phyloP scores from a whole-genome alignment of 1,284 basidiomycete genomes.

The Dichomitus squalens region DNA sequence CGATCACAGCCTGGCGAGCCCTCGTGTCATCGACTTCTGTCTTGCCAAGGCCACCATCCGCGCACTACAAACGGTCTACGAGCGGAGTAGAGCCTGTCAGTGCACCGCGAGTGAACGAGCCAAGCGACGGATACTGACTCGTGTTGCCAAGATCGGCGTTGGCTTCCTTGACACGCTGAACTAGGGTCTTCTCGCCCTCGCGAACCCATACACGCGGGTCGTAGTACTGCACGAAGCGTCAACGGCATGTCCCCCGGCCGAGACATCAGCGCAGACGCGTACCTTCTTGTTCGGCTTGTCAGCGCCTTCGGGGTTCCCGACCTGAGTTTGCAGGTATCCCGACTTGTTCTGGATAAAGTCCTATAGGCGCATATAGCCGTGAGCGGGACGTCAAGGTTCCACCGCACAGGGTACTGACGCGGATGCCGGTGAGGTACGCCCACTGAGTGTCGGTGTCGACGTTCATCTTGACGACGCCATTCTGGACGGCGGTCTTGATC shows the following conservation, averaged over 20 bases:
- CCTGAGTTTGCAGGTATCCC: slow-evolving; percentile 85
- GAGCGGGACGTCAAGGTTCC: neutral
- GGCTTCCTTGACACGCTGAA: slow-evolving; percentile 88
- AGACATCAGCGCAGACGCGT: neutral
- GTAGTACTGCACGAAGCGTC: too few species aligned
- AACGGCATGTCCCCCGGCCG: neutral
- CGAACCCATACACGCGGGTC: slow-evolving; percentile 98
- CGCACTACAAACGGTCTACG: too few species aligned
- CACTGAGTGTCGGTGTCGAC: slow-evolving; percentile 95
- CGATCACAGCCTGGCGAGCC: neutral
- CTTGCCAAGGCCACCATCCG: neutral
- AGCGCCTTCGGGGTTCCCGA: slow-evolving; percentile 91
- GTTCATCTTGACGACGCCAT: slow-evolving; percentile 98
- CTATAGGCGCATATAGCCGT: slow-evolving; percentile 34
- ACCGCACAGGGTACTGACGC: slow-evolving; percentile 46
- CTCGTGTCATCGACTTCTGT: neutral
- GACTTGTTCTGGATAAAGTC: slow-evolving; percentile 86
- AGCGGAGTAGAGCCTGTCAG: too few species aligned
- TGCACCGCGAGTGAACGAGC: too few species aligned
- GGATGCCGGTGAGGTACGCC: slow-evolving; percentile 90
- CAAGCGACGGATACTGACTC: slow-evolving; percentile 34
- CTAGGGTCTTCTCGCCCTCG: slow-evolving; percentile 96
- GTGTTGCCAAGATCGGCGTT: slow-evolving; percentile 89
- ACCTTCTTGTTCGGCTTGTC: slow-evolving; percentile 99
- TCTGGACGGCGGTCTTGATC: slow-evolving; percentile 88